Base-by-base conservation (phyloP, 495 filamentous ascomycete genomes). In the Penicillium odoratum region DNA sequence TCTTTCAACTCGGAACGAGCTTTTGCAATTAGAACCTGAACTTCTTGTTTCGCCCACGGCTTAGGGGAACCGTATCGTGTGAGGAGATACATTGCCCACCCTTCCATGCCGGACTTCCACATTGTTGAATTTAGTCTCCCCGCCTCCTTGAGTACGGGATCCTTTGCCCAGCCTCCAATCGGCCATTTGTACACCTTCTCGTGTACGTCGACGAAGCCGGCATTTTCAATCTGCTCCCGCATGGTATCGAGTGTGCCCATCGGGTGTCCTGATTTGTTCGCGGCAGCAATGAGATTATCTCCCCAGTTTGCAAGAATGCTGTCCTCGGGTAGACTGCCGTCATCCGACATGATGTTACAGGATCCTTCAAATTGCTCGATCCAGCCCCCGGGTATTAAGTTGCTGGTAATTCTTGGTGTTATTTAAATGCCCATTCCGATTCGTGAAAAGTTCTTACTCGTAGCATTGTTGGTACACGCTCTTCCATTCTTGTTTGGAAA, bases 341-440 rank as follows among this genome's bases (percentile, higher is more conserved):
- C 81, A 59, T 81, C 77, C 48, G 64, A 73, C 5, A 55, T 48
- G 16, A 72, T 66, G 51, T 53, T 36, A 44, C 68, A 65, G 48
- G 64, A 56, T 9, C 81, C 61, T 49, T 85, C 81, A 46, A 81
- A 72, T 47, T 81, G 64, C 56, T 85, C 83, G 38, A 83, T 62
- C 67, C 77, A 84, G 29, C 77, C 82, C 46, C 81, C 81, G 0
- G 82, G 50, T 33, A 46, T 21, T 8, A 57, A 29, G 21, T 51
- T 44, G 60, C 33, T 36, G 7, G 13, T 11, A 11, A 9, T 36
- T 21, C 2, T 21, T 11, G 33, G 3, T 36, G 33, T 36, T 13
- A 36, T 36, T 36, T 0, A 7, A 36, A 11, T 36, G 9, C 13
- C 33, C 9, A 36, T 36, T 13, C 11, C 33, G 33, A 36, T 11